Evolutionary conservation across 169 alveolate genomes (phyloP), one percentile per base, ranked within the genome.

Genomic region (Plasmodium fragile): DNA sequence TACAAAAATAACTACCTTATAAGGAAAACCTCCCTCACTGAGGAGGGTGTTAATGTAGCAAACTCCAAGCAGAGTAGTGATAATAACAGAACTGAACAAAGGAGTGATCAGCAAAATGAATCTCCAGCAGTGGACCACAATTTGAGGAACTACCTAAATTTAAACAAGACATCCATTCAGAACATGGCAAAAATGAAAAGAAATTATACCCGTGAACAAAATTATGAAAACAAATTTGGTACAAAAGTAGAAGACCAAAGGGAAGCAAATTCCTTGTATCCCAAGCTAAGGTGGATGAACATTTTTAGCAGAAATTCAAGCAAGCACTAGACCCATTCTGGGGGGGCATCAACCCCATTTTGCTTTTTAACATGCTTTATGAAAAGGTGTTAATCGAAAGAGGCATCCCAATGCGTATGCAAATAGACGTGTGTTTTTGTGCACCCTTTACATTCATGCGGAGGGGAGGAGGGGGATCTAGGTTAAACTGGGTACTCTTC

Each of bases 281-380:
- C 93, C 43, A 85, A 32, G 45, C 28, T 85, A 85, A 73, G 55
- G 34, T 85, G 93, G 93, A 71, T 83, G 65, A 72, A 39, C 69
- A 83, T 83, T 43, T 83, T 83, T 59, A 83, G 83, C 55, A 41
- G 92, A 45, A 83, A 83, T 36, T 70, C 83, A 18, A 36, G 53
- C 49, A 83, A 83, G 43, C 45, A 72, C 71, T 49, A 73, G 25
- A 3, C n/a, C 41, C 30, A 49, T 16, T 49, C 25, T 16, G 30
- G 30, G 36, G 75, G 59, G 25, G 59, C 59, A 49, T 49, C 1
- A 49, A 49, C 2, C 3, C 7, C 5, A 11, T 49, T 13, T 16
- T 49, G 5, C 2, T 16, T 49, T 16, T 49, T 49, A 11, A 13
- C n/a, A 49, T 11, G 16, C 22, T 4, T 16, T 49, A 49, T 16